Conservation (phyloP, 805 yeast genomes). For the Kazachstania taianensis region DNA sequence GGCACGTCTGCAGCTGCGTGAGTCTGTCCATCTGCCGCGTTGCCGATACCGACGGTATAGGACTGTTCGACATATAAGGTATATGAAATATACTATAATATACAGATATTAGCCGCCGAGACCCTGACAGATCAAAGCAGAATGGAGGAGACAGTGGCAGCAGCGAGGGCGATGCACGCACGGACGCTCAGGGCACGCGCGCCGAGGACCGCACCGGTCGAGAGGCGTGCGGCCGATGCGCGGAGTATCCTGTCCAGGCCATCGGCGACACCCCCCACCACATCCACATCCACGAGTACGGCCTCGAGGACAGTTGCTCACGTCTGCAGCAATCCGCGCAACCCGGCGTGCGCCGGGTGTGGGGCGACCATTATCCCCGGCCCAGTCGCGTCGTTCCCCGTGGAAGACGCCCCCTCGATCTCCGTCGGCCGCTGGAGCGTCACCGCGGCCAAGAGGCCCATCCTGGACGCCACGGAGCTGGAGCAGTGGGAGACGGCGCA, state of each 20-base stretch:
- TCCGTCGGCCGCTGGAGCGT: slow-evolving; percentile 65
- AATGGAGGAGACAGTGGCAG: no score
- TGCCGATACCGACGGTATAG: neutral
- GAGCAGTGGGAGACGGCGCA: slow-evolving; percentile 48
- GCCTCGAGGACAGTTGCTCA: slow-evolving; percentile 11
- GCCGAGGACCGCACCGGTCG: no score
- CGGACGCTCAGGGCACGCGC: slow-evolving; percentile 29
- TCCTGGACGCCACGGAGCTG: slow-evolving; percentile 61
- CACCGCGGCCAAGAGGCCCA: slow-evolving; percentile 63
- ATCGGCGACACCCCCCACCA: slow-evolving; percentile 1
- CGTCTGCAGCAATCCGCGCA: slow-evolving; percentile 26
- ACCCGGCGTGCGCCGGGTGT: slow-evolving; percentile 50
- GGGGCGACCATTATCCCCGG: slow-evolving; percentile 71
- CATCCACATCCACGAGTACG: no score
- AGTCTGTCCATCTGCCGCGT: slow-evolving; percentile 52
- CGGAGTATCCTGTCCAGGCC: neutral
- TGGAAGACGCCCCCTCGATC: slow-evolving; percentile 59
- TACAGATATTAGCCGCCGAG: no score
- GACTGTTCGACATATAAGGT: no score
- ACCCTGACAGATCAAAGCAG: no score
- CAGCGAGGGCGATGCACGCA: slow-evolving; percentile 56
- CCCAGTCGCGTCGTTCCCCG: slow-evolving; percentile 56
- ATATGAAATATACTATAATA: no score
- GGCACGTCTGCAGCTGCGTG: slow-evolving; percentile 80
- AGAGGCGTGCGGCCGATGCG: no score